Percentiles rank a stretch among this genome's conserved stretches.
Conservation (phyloP, 2,329 filamentous ascomycete species). For the Monosporascus sp. region DNA sequence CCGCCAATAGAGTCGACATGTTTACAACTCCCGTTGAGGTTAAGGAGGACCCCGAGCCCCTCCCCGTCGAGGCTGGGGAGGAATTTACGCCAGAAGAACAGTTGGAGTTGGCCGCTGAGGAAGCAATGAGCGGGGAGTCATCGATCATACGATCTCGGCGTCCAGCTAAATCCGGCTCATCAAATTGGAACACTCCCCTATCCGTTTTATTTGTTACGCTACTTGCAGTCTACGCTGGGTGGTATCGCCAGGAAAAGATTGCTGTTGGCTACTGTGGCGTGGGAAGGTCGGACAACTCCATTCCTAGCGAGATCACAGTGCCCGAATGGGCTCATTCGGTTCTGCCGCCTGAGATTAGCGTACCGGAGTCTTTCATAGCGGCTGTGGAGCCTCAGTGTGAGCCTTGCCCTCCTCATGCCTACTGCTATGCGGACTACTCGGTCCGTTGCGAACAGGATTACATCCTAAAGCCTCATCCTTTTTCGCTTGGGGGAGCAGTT, state of each 20-base stretch:
- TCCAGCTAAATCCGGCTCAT: constrained; percentile 28
- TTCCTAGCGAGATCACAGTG: constrained; percentile 41
- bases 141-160: constrained; percentile 36
- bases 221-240: constrained; percentile 66
- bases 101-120: constrained; percentile 69
- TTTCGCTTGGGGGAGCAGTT: constrained; percentile 73
- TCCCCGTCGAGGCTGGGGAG: constrained; percentile 65
- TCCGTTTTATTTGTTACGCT: constrained; percentile 67
- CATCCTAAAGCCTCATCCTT: constrained; percentile 75
- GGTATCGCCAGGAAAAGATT: constrained; percentile 95
- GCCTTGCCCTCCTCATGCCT: constrained; percentile 82
- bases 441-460: constrained; percentile 84
- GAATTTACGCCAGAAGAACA: constrained; percentile 93
- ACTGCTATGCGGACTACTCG: constrained; percentile 73
- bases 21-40: constrained; percentile 38
- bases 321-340: constrained; percentile 35
- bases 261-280: constrained; percentile 92
- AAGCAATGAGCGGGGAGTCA: constrained; percentile 49
- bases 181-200: constrained; percentile 58
- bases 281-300: constrained; percentile 55
- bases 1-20: constrained; percentile 53
- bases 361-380: constrained; percentile 68
- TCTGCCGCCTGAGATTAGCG: constrained; percentile 47
- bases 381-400: constrained; percentile 79
- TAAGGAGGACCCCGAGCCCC: constrained; percentile 27